Evolutionary conservation across 2,329 filamentous ascomycete species (phyloP).

Genomic region (Nemania sp.): DNA sequence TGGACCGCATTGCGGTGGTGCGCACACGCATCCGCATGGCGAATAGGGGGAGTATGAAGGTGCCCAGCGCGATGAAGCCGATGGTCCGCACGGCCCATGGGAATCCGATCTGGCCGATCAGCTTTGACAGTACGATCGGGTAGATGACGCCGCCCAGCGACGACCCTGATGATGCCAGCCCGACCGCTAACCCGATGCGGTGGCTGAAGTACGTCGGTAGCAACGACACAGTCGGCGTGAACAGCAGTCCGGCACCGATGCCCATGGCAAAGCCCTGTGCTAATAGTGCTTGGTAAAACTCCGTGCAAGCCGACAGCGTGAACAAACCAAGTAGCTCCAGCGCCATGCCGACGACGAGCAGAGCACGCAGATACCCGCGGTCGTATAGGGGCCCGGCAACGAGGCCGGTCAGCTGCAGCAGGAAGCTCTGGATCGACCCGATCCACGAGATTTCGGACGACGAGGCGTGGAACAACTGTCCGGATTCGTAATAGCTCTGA

Average conservation of each 20-base stretch:
- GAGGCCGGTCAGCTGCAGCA: conserved; percentile 40
- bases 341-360: conserved; percentile 32
- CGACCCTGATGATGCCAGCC: conserved; percentile 28
- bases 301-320: conserved; percentile 45
- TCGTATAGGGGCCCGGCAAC: conserved; percentile 42
- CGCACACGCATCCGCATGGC: conserved; percentile 39
- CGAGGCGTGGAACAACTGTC: conserved; percentile 10
- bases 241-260: conserved; percentile 30
- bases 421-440: conserved; percentile 39
- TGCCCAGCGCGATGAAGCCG: neutral
- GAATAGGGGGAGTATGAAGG: too few relatives aligned
- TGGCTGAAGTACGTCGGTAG: conserved; percentile 40
- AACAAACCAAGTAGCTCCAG: too few relatives aligned
- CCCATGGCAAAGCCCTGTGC: conserved; percentile 33
- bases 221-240: conserved; percentile 29
- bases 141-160: too few relatives aligned
- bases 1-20: conserved; percentile 38
- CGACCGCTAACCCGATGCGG: conserved; percentile 23
- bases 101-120: conserved; percentile 35
- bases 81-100: conserved; percentile 35
- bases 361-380: conserved; percentile 36
- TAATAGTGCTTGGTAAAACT: conserved; percentile 42
- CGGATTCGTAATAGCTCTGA: conserved; percentile 35
- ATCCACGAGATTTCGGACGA: conserved; percentile 38
- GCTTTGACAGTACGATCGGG: conserved; percentile 24